Evolutionary conservation across 2,329 filamentous ascomycete genomes (phyloP).

Genomic region (Thielaviopsis ethacetica): DNA sequence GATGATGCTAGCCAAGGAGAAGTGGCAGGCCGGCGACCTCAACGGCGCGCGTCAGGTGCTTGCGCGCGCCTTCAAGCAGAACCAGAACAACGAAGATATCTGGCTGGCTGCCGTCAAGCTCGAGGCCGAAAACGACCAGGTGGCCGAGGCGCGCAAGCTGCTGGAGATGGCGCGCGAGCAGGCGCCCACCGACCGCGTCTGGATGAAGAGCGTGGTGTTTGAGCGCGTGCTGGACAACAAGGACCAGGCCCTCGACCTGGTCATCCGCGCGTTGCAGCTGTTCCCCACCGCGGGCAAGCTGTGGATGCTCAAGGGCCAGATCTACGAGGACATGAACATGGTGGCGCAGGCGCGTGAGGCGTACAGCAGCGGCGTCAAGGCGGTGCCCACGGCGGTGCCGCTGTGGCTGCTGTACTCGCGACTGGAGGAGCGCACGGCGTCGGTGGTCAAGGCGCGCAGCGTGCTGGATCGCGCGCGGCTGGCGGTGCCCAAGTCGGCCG

Average conservation of each 20-base stretch:
- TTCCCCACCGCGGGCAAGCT: constrained; percentile 79
- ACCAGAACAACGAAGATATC: constrained; percentile 94
- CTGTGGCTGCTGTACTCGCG: constrained; percentile 82
- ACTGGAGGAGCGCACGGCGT: constrained; percentile 70
- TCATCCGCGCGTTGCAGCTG: constrained; percentile 68
- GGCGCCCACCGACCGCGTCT: constrained; percentile 88
- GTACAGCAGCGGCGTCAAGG: constrained; percentile 74
- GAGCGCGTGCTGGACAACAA: constrained; percentile 69
- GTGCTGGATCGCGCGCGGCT: constrained; percentile 84
- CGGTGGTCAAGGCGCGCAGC: constrained; percentile 79
- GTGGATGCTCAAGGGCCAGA: constrained; percentile 98
- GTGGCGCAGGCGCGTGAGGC: constrained; percentile 76
- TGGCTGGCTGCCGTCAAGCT: constrained; percentile 94
- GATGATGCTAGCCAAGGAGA: constrained; percentile 93
- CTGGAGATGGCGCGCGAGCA: constrained; percentile 70
- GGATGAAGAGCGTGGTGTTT: constrained; percentile 90
- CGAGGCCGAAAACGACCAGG: constrained; percentile 76
- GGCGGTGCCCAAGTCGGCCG: constrained; percentile 67
- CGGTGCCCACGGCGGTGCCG: constrained; percentile 66
- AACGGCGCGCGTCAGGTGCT: constrained; percentile 76
- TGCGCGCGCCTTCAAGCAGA: constrained; percentile 80
- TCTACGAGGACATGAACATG: constrained; percentile 74
- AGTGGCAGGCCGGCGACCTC: constrained; percentile 75
- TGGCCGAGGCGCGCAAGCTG: constrained; percentile 65
- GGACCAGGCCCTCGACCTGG: constrained; percentile 72